Base-by-base conservation (phyloP, 1,139 yeast genomes). In the Torulaspora globosa region DNA sequence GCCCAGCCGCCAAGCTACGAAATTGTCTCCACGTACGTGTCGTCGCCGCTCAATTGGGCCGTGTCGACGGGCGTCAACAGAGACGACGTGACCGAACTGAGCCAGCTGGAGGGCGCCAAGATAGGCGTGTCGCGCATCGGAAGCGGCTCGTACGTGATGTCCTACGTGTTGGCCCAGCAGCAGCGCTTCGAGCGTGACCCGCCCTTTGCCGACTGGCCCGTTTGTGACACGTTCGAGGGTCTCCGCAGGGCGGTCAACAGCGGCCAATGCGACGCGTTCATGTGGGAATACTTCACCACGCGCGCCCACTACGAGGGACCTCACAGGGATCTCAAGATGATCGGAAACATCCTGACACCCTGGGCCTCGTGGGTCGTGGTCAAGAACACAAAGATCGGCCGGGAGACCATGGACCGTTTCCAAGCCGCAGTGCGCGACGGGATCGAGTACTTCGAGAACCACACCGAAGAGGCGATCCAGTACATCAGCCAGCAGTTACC, bases 361-460 rank as follows among this genome's bases (percentile, higher is more conserved):
- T 89, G 97, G 97, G 92, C 97, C 7, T 85, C 95, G 1, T 89
- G 96, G 96, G 90, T 87, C 14, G 73, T 88, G 41, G 78, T 82
- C 19, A 80, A 80, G 10, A 61, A 73, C 42, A 60, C 71, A 3
- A 70, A 70, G 21, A 52, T 74, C n/a, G 18, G 12, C 5, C 62
- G 70, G 26, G 59, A 53, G 4, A 58, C 67, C 12, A 56, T 81
- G 30, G 55, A 63, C 19, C 66, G 61, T 2, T 80, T 86, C 53
- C 55, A 80, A 43, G 58, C 63, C 1, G 82, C 82, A 2, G 70
- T 87, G 36, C 76, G 80, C 59, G 68, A 75, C 50, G 97, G 97
- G 12, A 75, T 89, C 47, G 70, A 63, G 1, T 79, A 85, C 65
- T 89, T 84, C 70, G 70, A 75, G 36, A 59, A 54, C 1, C 70